Evolutionary conservation across 2,329 filamentous ascomycete species (phyloP).

Genomic region (Fusarium subtropicale): DNA sequence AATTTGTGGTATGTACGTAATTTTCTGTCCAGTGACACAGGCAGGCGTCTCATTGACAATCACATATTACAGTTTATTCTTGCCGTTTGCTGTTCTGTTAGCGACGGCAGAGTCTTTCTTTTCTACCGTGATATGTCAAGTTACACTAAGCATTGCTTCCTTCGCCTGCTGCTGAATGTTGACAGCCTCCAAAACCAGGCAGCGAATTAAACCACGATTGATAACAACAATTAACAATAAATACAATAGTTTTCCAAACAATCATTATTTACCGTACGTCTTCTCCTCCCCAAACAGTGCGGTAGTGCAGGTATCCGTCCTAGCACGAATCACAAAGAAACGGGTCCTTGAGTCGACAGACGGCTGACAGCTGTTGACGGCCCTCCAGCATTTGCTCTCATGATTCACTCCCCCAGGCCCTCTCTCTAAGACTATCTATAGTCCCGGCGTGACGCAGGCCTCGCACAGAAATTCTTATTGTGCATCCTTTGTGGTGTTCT

Average conservation of each 20-base stretch:
- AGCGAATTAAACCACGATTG: not conserved
- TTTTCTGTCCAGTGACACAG: too few species aligned
- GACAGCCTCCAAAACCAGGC: not conserved
- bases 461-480: constrained; percentile 29
- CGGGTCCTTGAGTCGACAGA: constrained; percentile 21
- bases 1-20: too few species aligned
- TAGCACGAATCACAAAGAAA: constrained; percentile 30
- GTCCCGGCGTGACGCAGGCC: constrained; percentile 31
- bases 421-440: constrained; percentile 15
- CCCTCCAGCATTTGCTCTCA: not conserved
- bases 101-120: too few species aligned
- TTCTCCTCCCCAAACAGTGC: constrained; percentile 2
- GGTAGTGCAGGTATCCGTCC: constrained; percentile 24
- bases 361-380: constrained; percentile 42
- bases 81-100: too few species aligned
- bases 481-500: constrained; percentile 27
- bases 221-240: not conserved
- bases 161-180: not conserved
- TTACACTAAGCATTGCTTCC: not conserved
- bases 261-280: not conserved
- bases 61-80: too few species aligned
- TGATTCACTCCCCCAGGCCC: constrained; percentile 34
- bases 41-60: too few species aligned
- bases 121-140: too few species aligned
- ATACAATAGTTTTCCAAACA: not conserved